Evolutionary conservation across 2,329 filamentous ascomycete species (phyloP).

Genomic region (Venturia pyrina): DNA sequence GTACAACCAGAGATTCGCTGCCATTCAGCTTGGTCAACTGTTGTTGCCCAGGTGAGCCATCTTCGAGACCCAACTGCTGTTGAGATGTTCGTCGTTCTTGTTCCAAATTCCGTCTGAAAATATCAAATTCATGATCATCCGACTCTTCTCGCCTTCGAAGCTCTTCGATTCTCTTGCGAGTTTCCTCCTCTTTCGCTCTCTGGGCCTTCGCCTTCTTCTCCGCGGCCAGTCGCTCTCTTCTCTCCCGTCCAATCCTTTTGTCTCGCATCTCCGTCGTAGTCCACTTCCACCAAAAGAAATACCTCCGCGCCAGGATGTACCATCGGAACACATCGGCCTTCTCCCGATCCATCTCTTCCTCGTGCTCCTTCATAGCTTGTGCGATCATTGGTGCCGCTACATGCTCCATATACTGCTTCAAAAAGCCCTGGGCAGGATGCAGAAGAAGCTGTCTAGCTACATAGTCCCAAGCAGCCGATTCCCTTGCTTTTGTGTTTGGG

Average conservation of each 20-base stretch:
- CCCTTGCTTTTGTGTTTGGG: background rate
- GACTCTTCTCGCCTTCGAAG: background rate
- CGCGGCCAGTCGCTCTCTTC: background rate
- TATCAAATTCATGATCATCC: constrained; percentile 1
- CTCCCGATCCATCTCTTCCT: background rate
- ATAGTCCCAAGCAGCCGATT: background rate
- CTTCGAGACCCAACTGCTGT: background rate
- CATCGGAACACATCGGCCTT: background rate
- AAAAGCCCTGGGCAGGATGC: background rate
- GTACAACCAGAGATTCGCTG: background rate
- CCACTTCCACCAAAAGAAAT: constrained; percentile 5
- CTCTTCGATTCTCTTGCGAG: background rate
- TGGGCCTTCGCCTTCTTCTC: background rate
- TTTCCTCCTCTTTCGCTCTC: constrained; percentile 2
- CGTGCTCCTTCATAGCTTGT: background rate
- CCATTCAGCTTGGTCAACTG: background rate
- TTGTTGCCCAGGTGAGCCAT: background rate
- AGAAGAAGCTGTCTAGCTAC: constrained; percentile 5
- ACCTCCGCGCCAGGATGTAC: background rate
- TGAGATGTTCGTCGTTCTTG: background rate
- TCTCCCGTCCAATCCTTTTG: background rate
- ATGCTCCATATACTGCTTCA: constrained; percentile 11
- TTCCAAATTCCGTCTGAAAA: constrained; percentile 1
- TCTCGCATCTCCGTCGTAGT: background rate
- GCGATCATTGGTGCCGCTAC: constrained; percentile 3